Base-by-base conservation (phyloP, 1,284 basidiomycete genomes). In the Austropuccinia psidii region DNA sequence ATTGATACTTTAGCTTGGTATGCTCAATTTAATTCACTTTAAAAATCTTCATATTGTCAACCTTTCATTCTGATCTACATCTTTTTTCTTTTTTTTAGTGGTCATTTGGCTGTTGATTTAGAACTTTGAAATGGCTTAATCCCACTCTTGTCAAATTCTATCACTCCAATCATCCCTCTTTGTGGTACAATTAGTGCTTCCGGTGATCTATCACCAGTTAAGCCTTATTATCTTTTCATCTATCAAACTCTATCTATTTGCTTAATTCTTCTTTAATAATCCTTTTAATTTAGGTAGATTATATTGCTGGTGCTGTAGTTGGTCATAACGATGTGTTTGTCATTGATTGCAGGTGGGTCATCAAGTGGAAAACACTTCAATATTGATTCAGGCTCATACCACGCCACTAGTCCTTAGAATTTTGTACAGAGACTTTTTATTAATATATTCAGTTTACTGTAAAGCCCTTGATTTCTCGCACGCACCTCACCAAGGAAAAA, bases 71-170 rank as follows among this genome's bases (percentile, higher is more conserved):
- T n/a, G n/a, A n/a, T n/a, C n/a, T n/a, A 39, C 21, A 9, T 9
- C 17, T 31, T 49, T 3, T 13, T 31, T 27, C 4, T 27, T 39
- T 9, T 21, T 31, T 13, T 7, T 61, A 55, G 64, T n/a, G 91
- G 90, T 0, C 91, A 93, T 81, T 91, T 89, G 41, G 91, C 89
- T 58, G 87, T 93, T 11, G 85, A 91, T 19, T 88, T 88, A 85
- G 87, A 88, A 76, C 85, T 93, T 41, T 85, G 93, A 72, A 85
- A 91, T 79, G 87, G 87, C 78, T 90, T 93, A 86, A 85, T 85
- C 74, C 84, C 86, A 35, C 85, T 93, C 67, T 85, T 94, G 62
- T 82, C 83, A 57, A 86, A 86, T 75, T 87, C 89, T 76, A 85
- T 93, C 77, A 90, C 88, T 0, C 90, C 91, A 0, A 81, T 92